These are phyloP conservation scores for Secale cereale DNA, from an alignment of 176 grass and related monocot genomes.

Conservation along the genomic window DNA sequence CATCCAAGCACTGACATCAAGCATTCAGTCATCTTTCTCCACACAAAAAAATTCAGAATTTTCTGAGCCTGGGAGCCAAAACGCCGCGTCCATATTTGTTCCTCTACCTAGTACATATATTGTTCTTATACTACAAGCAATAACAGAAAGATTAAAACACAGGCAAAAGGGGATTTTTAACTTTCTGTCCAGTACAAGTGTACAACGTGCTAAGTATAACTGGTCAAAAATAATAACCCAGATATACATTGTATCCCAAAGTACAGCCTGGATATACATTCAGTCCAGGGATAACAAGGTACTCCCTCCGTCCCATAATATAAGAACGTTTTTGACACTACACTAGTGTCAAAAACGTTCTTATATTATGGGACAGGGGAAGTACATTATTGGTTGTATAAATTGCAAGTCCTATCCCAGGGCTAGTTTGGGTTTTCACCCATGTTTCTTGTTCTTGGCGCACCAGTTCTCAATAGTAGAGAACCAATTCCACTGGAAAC, in stretches of 20 bases:
- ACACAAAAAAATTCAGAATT: no score
- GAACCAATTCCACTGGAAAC: slow-evolving; percentile 93
- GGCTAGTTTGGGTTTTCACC: background rate
- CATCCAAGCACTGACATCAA: no score
- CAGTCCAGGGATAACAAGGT: background rate
- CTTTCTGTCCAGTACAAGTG: background rate
- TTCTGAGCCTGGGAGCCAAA: no score
- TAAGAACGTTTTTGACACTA: no score
- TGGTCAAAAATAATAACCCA: background rate
- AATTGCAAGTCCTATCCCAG: background rate
- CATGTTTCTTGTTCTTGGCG: slow-evolving; percentile 46
- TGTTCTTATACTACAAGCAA: background rate
- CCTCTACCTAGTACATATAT: no score
- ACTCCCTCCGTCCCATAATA: no score
- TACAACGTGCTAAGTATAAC: background rate
- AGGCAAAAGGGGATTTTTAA: background rate
- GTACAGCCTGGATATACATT: background rate
- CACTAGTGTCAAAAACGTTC: no score
- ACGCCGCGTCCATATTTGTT: no score
- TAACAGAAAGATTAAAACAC: background rate
- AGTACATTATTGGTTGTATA: background rate
- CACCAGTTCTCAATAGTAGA: slow-evolving; percentile 63
- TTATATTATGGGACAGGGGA: no score
- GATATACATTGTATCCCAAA: background rate
- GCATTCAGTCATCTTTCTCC: no score